These are phyloP conservation scores for Halteria grandinella DNA, from an alignment of 73 alveolate genomes.

Conservation along the genomic window DNA sequence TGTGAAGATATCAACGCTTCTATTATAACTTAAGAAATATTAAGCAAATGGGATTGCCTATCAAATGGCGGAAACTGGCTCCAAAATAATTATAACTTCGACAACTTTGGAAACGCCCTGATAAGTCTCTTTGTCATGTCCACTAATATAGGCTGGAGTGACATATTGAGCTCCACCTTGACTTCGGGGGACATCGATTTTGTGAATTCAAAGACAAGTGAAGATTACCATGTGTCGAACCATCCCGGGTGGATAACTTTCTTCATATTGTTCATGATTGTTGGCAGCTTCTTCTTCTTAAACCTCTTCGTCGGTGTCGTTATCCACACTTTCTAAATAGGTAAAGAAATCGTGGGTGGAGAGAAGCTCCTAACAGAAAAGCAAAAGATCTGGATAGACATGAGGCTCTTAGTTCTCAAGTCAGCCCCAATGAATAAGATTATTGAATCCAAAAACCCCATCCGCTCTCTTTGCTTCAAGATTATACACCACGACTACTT, in stretches of 20 bases:
- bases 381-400: conserved; percentile 10
- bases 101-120: not conserved
- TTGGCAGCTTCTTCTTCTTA: too few relatives aligned
- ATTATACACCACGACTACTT: not conserved
- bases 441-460: not conserved
- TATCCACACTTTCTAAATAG: not conserved
- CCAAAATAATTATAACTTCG: not conserved
- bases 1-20: too few relatives aligned
- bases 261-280: too few relatives aligned
- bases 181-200: too few relatives aligned
- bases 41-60: too few relatives aligned
- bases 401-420: not conserved
- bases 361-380: conserved; percentile 5
- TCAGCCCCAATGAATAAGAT: not conserved
- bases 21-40: too few relatives aligned
- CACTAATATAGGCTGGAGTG: too few relatives aligned
- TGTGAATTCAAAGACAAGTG: too few relatives aligned
- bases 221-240: too few relatives aligned
- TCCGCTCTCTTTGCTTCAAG: not conserved
- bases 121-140: not conserved
- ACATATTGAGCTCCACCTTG: too few relatives aligned
- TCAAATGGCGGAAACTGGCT: not conserved
- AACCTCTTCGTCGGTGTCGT: conserved; percentile 46
- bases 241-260: too few relatives aligned
- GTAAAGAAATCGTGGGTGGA: conserved; percentile 1